Evolutionary conservation across 306 rosid species (phyloP).

Genomic region (Cucumis sativus): DNA sequence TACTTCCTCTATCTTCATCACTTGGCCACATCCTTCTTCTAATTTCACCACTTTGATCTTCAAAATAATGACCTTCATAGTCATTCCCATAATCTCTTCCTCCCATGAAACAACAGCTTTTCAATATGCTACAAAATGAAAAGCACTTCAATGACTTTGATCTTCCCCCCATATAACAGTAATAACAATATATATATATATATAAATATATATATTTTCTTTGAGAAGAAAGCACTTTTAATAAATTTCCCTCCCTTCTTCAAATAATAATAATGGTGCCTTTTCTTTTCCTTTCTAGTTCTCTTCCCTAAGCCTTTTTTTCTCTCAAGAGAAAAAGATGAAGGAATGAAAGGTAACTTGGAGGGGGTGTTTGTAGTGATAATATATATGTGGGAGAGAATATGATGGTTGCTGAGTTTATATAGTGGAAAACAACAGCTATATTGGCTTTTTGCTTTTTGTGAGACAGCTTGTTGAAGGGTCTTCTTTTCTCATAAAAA

Average conservation of each 20-base stretch:
- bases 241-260: neutral
- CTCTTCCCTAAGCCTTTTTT: neutral
- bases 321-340: no score
- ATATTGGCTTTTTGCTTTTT: neutral
- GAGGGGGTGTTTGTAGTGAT: neutral
- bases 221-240: no score
- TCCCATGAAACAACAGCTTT: conserved; percentile 53
- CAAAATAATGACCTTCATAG: conserved; percentile 21
- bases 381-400: neutral
- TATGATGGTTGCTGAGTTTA: neutral
- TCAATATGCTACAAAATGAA: conserved; percentile 53
- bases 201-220: no score
- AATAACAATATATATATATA: no score
- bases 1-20: conserved; percentile 49
- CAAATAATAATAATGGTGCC: neutral
- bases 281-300: neutral
- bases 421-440: neutral
- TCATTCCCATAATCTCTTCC: conserved; percentile 1
- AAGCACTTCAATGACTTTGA: conserved; percentile 30
- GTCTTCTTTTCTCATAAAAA: neutral
- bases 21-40: conserved; percentile 56
- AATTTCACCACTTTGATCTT: conserved; percentile 27
- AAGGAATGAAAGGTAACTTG: neutral
- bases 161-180: conserved; percentile 12
- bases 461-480: neutral